Evolutionary conservation across 257 asterid species (phyloP), one percentile per base, ranked within the genome.

Genomic region (Scutellaria galericulata): DNA sequence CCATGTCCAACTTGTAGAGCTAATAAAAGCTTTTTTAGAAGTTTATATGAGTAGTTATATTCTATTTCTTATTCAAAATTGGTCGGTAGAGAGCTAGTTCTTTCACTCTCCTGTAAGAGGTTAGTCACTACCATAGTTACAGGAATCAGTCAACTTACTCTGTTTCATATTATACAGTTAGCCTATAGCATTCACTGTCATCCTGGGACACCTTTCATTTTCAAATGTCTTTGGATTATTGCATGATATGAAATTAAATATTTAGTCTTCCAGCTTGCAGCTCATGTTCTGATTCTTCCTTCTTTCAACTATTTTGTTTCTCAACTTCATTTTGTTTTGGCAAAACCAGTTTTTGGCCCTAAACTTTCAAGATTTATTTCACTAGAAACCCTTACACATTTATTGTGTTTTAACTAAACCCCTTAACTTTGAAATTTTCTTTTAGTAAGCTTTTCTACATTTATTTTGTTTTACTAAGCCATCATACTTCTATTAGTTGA

Each of bases 1-100:
- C 56, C 64, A 41, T 66, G 64, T 73, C 9, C 20, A n/a, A n/a
- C n/a, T n/a, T n/a, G 18, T 40, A 54, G 72, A 27, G 20, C 64
- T 57, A 9, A 57, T 10, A 5, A 5, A 5, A 31, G 64, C 35
- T 18, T 37, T n/a, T 31, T 42, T 1, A 44, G 12, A 7, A 44
- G 12, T 44, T 44, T 12, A 44, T 44, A 44, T 44, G 48, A 44
- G 48, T 8, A 6, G 47, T 44, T 44, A 44, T 27, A 59, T n/a
- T 56, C 8, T 22, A 56, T 24, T 56, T 58, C 64, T 58, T 35
- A 6, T 27, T 24, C 11, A 2, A 57, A 57, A 57, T 57, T 24
- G 42, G n/a, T 39, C 13, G 4, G 66, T 39, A 39, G 39, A n/a
- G 65, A 59, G 66, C 50, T 39, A 60, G 66, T 60, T 15, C 10